Evolutionary conservation across 177 flowering plant genomes (phyloP), one percentile per base, ranked within the genome.

Genomic region (Telopea speciosissima): DNA sequence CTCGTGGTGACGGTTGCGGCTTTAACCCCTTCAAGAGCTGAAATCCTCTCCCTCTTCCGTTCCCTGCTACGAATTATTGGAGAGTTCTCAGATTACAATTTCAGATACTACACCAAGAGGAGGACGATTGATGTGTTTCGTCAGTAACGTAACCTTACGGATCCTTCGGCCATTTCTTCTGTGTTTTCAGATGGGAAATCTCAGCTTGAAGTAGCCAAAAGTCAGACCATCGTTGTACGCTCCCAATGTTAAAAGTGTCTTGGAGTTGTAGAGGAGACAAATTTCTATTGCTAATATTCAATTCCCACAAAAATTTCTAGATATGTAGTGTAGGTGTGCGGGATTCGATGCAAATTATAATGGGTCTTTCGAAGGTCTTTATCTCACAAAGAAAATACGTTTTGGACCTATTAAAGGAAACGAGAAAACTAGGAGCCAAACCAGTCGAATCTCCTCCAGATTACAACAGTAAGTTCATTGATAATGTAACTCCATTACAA

Each of bases 51-150:
- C 10, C 75, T 78, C 60, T 70, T 68, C 62, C 75, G 78, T 11
- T 72, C 76, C 23, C 79, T 90, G 21, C 83, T 91, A 0, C 83
- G 92, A 28, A 81, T 87, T 40, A 83, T 92, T 9, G 79, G 88
- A 12, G 60, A 40, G 2, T 91, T 91, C 80, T 21, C 85, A 13
- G 98, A 93, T 71, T 93, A 93, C 85, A 93, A 93, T 83, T 71
- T 91, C 62, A 76, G 92, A 56, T 92, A 91, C 71, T 91, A 93
- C 82, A 70, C 84, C 14, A 91, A 81, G 73, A 85, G 89, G 31
- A 84, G 97, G 7, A 77, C 94, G 9, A 63, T 79, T 69, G 94
- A 91, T 78, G 91, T 80, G 62, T 91, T 91, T 73, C 90, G 89
- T 70, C 72, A 75, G 9, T 85, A 85, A 75, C 70, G 73, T 31